These are phyloP conservation scores for Mucor irregularis DNA, from an alignment of 371 early-diverging fungal genomes.

Conservation along the genomic window DNA sequence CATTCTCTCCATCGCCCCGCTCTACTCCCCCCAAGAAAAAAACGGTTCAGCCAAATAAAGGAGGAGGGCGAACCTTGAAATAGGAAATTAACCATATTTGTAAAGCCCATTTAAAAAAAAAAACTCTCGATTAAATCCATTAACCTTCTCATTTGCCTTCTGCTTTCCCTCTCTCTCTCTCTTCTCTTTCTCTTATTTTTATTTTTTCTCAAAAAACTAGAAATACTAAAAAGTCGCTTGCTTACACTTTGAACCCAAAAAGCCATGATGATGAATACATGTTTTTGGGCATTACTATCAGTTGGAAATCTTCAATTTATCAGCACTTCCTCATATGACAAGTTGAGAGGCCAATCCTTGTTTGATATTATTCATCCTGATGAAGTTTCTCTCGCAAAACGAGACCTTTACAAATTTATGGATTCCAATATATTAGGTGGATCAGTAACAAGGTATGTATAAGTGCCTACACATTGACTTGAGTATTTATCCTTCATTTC, in stretches of 20 bases:
- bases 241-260: too few species aligned
- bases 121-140: not conserved
- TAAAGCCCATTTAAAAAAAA: not conserved
- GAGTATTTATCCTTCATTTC: not conserved
- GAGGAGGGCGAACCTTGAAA: not conserved
- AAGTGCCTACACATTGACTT: not conserved
- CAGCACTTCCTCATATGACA: slow-evolving; percentile 19
- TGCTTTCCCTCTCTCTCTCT: not conserved
- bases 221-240: too few species aligned
- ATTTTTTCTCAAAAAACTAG: not conserved
- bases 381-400: slow-evolving; percentile 54
- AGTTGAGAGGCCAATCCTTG: slow-evolving; percentile 43
- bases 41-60: not conserved
- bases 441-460: slow-evolving; percentile 58
- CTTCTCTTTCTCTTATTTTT: not conserved
- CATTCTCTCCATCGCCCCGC: not conserved
- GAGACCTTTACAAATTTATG: slow-evolving; percentile 54
- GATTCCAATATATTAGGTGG: slow-evolving; percentile 47
- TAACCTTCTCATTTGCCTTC: not conserved
- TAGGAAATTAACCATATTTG: slow-evolving; percentile 1
- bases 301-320: slow-evolving; percentile 25
- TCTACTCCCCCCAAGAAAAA: not conserved
- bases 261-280: slow-evolving; percentile 5
- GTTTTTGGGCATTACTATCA: slow-evolving; percentile 42
- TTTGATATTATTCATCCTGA: slow-evolving; percentile 64